These are phyloP conservation scores for Aspergillus floridensis DNA, from an alignment of 2,329 filamentous ascomycete genomes.

Conservation along the genomic window DNA sequence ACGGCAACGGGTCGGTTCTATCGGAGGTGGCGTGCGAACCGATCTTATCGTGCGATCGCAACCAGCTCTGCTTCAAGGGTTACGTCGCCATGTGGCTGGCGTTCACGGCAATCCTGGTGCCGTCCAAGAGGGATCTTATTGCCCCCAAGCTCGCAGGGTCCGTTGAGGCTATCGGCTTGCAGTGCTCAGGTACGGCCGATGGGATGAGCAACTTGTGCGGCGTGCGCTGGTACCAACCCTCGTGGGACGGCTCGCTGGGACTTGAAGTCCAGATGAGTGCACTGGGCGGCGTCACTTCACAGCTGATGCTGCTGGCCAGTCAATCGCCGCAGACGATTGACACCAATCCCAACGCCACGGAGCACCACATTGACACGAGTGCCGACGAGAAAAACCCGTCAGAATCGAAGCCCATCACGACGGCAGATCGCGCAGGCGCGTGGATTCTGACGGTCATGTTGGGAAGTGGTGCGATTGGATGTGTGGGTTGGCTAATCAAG, in stretches of 20 bases:
- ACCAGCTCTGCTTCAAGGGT: conserved; percentile 70
- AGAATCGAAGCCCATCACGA: conserved; percentile 16
- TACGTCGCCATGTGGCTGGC: conserved; percentile 65
- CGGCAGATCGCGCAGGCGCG: conserved; percentile 28
- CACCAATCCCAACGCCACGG: conserved; percentile 40
- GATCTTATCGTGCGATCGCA: conserved; percentile 59
- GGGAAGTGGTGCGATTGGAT: conserved; percentile 8
- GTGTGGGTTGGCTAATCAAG: conserved; percentile 17
- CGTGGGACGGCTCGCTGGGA: conserved; percentile 32
- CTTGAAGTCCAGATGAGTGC: conserved; percentile 38
- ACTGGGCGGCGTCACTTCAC: conserved; percentile 23
- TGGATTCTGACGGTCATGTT: conserved; percentile 24
- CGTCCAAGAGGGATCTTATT: conserved; percentile 54
- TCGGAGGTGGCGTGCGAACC: conserved; percentile 66
- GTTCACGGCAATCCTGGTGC: conserved; percentile 58
- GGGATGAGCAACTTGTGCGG: conserved; percentile 57
- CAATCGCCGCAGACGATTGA: conserved; percentile 40
- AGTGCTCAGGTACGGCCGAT: conserved; percentile 52
- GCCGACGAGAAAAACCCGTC: conserved; percentile 9
- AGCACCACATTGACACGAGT: conserved; percentile 15
- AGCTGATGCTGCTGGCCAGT: conserved; percentile 14
- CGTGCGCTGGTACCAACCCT: conserved; percentile 32
- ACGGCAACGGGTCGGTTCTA: conserved; percentile 50
- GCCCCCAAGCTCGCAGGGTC: conserved; percentile 57
- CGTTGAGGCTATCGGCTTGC: conserved; percentile 56